Percentiles rank a stretch among this genome's conserved stretches.
Evolutionary conservation across 75 land plant genomes (phyloP).

Genomic region (Picea sitchensis): DNA sequence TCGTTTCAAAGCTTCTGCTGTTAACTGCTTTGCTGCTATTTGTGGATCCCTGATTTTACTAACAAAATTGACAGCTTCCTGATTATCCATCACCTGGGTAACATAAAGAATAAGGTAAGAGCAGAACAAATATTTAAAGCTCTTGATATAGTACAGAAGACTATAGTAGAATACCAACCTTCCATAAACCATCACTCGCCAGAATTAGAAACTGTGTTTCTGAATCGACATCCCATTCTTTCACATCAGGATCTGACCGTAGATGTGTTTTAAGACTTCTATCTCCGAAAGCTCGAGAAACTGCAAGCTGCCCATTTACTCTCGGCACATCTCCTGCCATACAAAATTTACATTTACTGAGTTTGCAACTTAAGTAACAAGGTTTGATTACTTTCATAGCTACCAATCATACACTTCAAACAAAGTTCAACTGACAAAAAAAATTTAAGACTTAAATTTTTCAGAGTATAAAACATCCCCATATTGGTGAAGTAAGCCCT

Average conservation of each 20-base stretch:
- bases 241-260: slow-evolving; percentile 55
- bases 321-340: slow-evolving; percentile 62
- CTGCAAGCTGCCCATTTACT: slow-evolving; percentile 74
- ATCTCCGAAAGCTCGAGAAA: slow-evolving; percentile 72
- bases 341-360: background rate
- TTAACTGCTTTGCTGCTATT: background rate
- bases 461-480: background rate
- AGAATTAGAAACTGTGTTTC: slow-evolving; percentile 52
- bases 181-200: slow-evolving; percentile 76
- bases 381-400: background rate
- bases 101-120: background rate
- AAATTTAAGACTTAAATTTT: background rate
- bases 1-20: background rate
- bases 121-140: slow-evolving; percentile 2
- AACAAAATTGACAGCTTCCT: background rate
- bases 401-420: background rate
- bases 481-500: background rate
- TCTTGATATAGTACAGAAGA: background rate
- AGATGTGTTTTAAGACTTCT: slow-evolving; percentile 61
- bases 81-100: slow-evolving; percentile 1
- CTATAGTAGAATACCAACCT: slow-evolving; percentile 23
- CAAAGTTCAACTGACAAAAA: background rate
- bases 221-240: slow-evolving; percentile 21
- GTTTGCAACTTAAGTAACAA: background rate
- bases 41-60: slow-evolving; percentile 7